Base-by-base conservation (phyloP, 139 green algal genomes). In the Tetradesmus lagerheimii region DNA sequence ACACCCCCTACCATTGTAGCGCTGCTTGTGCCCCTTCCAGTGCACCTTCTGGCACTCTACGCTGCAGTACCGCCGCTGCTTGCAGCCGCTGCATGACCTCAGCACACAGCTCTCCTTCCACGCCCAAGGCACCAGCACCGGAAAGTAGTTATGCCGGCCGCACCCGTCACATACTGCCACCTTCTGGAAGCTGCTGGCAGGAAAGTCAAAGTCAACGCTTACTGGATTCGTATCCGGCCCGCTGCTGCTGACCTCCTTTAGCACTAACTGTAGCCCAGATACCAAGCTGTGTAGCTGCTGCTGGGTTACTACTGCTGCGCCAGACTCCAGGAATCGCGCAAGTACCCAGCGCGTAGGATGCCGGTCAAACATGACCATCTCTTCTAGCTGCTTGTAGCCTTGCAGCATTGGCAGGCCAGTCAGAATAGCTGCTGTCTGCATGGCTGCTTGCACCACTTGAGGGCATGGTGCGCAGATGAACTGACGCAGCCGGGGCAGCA, bases 131-230 rank as follows among this genome's bases (percentile, higher is more conserved):
- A 39, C 35, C 75, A 81, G 25, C 75, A 81, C 35, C 6, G 75
- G 75, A 18, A 81, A 81, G 75, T 45, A 81, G 75, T 81, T 81
- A 9, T 81, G 75, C 34, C 75, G 75, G 1, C 75, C n/a, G 27
- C 75, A 81, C 1, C 4, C 75, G 35, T 81, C 75, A 81, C 75
- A 81, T n/a, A 81, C 34, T 25, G 75, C 75, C 75, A 81, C 75
- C 27, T 81, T n/a, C 35, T 41, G 75, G 15, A 39, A 47, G 35
- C 75, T 81, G 75, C 35, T 41, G n/a, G 75, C 35, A 47, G 75
- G 75, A 81, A n/a, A 81, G 75, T 81, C 75, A 81, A 81, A 81
- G 75, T 81, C 75, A 39, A 81, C 75, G 1, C 15, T 39, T 5
- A 81, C 43, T 5, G 75, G 75, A 29, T 41, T 81, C n/a, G 43